Percentiles rank a stretch among this genome's conserved stretches.
These are phyloP conservation scores for Lepraria neglecta DNA, from an alignment of 495 filamentous ascomycete genomes.

Conservation along the genomic window DNA sequence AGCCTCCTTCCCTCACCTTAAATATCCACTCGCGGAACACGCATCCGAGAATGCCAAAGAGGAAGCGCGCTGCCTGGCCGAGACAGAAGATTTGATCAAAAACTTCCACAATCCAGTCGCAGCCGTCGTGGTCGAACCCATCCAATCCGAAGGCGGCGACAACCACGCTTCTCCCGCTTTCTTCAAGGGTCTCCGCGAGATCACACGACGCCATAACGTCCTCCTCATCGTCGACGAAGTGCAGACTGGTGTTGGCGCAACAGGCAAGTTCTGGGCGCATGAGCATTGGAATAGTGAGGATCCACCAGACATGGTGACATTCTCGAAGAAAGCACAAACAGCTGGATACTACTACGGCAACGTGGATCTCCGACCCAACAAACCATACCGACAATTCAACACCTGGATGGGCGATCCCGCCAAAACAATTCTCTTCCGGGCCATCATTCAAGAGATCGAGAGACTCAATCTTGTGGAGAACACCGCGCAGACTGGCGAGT, in stretches of 20 bases:
- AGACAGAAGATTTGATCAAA: conserved; percentile 80
- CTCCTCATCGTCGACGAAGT: conserved; percentile 98
- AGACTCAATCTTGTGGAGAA: conserved; percentile 70
- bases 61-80: conserved; percentile 79
- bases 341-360: conserved; percentile 96
- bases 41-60: conserved; percentile 74
- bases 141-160: conserved; percentile 97
- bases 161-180: conserved; percentile 94
- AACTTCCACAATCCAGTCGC: conserved; percentile 80
- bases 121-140: conserved; percentile 87
- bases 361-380: conserved; percentile 83
- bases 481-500: conserved; percentile 75
- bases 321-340: conserved; percentile 97
- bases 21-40: conserved; percentile 86
- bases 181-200: conserved; percentile 79
- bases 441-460: conserved; percentile 86
- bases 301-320: conserved; percentile 97
- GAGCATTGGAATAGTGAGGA: conserved; percentile 85
- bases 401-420: conserved; percentile 99
- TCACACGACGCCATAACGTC: conserved; percentile 80
- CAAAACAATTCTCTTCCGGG: conserved; percentile 82
- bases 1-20: conserved; percentile 80
- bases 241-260: conserved; percentile 92
- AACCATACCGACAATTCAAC: conserved; percentile 99
- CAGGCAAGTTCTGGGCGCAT: conserved; percentile 98